phyloP scores from a whole-genome alignment of 495 filamentous ascomycete species.

The Aeminium ludgeri region DNA sequence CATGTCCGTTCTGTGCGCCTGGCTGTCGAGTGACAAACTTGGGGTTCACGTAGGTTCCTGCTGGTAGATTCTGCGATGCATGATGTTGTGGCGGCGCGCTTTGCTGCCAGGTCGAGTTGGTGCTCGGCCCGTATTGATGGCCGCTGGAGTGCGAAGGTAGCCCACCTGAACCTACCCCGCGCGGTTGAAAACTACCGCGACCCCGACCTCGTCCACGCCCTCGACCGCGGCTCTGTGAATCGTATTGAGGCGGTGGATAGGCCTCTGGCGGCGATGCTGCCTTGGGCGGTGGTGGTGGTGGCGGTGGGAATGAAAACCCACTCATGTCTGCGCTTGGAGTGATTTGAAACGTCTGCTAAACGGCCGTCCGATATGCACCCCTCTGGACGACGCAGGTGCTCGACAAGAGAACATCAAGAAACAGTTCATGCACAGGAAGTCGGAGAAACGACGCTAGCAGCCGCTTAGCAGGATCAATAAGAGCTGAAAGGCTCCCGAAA shows the following conservation, averaged over 20 bases:
- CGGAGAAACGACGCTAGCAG: no score
- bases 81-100: neutral
- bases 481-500: no score
- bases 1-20: no score
- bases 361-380: neutral
- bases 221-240: conserved; percentile 3
- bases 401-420: neutral
- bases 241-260: conserved; percentile 7
- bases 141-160: no score
- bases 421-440: no score
- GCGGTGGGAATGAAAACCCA: conserved; percentile 26
- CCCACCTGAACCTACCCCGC: no score
- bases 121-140: no score
- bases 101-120: no score
- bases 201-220: conserved; percentile 13
- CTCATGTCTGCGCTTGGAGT: no score
- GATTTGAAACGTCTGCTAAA: no score
- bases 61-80: neutral
- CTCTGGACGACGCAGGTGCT: neutral
- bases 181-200: conserved; percentile 14
- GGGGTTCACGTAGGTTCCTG: conserved; percentile 5
- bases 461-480: no score
- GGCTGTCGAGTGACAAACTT: no score
- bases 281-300: conserved; percentile 26
- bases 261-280: neutral